Evolutionary conservation across 2,329 filamentous ascomycete genomes (phyloP).

Genomic region (Fusarium equiseti): DNA sequence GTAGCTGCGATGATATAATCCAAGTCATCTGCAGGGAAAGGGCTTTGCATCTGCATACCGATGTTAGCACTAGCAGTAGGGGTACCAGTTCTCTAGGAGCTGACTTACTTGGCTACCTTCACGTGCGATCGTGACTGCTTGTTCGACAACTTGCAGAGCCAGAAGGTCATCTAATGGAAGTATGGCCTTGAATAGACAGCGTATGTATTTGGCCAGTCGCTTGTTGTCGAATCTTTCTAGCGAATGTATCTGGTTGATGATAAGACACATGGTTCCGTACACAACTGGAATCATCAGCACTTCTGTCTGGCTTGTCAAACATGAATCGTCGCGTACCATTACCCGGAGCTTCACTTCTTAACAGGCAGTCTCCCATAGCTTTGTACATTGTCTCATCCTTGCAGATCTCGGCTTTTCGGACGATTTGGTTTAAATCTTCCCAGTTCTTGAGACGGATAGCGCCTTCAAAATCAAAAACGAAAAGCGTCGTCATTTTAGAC

Average conservation of each 20-base stretch:
- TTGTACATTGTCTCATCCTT: slow-evolving; percentile 64
- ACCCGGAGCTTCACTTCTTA: slow-evolving; percentile 65
- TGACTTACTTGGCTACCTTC: slow-evolving; percentile 60
- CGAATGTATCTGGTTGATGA: slow-evolving; percentile 76
- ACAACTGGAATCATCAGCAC: slow-evolving; percentile 55
- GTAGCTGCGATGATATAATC: slow-evolving; percentile 79
- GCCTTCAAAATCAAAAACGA: slow-evolving; percentile 85
- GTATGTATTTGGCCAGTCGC: slow-evolving; percentile 80
- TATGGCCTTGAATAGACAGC: slow-evolving; percentile 79
- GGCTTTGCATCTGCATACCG: slow-evolving; percentile 52
- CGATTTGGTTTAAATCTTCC: slow-evolving; percentile 72
- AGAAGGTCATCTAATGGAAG: slow-evolving; percentile 67
- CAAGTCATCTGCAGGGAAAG: slow-evolving; percentile 75
- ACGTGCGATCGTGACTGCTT: slow-evolving; percentile 67
- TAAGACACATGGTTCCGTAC: slow-evolving; percentile 69
- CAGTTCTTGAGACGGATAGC: slow-evolving; percentile 74
- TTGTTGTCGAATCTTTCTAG: slow-evolving; percentile 66
- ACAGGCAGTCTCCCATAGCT: slow-evolving; percentile 73
- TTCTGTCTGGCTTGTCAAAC: not conserved
- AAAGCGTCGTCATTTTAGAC: slow-evolving; percentile 73
- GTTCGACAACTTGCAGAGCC: slow-evolving; percentile 72
- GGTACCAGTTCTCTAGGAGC: not conserved
- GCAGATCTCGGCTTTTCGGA: slow-evolving; percentile 64
- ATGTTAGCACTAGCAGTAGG: not conserved
- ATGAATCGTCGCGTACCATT: slow-evolving; percentile 56